Evolutionary conservation across 331 rosid genomes (phyloP).

Genomic region (Pyrus hybrid): DNA sequence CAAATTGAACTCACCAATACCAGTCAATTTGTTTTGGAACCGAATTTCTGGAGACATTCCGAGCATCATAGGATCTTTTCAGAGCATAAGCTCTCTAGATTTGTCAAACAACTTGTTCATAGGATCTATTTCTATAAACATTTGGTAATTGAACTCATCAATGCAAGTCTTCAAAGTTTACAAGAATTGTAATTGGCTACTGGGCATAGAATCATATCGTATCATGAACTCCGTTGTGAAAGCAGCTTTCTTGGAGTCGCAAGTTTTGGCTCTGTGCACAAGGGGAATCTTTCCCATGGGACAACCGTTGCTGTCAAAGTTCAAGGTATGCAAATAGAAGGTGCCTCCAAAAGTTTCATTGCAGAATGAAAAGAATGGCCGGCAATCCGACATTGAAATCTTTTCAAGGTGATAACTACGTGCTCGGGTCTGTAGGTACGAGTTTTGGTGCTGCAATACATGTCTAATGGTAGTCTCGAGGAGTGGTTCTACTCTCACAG

Average conservation of each 20-base stretch:
- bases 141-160: not conserved
- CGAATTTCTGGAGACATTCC: not conserved
- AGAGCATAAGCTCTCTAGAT: not conserved
- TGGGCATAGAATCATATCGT: not conserved
- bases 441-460: constrained; percentile 21
- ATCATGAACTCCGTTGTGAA: not conserved
- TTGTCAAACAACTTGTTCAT: not conserved
- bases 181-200: not conserved
- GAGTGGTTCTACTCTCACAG: constrained; percentile 19
- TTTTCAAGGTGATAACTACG: constrained; percentile 9
- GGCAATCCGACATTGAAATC: constrained; percentile 23
- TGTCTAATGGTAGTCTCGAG: constrained; percentile 30
- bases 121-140: not conserved
- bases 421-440: constrained; percentile 16
- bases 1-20: not conserved
- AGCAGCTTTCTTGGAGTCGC: constrained; percentile 1
- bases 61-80: not conserved
- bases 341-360: constrained; percentile 14
- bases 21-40: not conserved
- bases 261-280: constrained; percentile 5
- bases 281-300: not conserved
- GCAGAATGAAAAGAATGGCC: constrained; percentile 23
- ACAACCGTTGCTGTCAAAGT: constrained; percentile 4
- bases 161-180: no score
- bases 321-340: not conserved